Evolutionary conservation across 164 flowering plant species (phyloP).

Genomic region (Annona cherimola): DNA sequence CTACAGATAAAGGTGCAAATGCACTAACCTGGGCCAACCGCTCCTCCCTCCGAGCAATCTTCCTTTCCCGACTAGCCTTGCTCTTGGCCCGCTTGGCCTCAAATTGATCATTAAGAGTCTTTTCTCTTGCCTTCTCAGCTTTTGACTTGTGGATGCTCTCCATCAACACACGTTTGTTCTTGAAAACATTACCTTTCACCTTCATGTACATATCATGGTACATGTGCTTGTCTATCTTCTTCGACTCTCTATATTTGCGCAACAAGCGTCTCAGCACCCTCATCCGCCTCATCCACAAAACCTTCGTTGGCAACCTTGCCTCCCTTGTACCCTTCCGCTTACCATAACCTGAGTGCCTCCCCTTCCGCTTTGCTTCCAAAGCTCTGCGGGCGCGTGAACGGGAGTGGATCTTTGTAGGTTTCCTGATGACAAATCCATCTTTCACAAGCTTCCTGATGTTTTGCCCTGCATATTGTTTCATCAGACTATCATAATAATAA

Average conservation of each 20-base stretch:
- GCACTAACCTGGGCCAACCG: conserved; percentile 34
- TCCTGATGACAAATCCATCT: conserved; percentile 32
- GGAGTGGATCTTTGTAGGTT: conserved; percentile 31
- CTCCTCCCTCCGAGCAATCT: conserved; percentile 46
- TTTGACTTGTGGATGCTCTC: conserved; percentile 33
- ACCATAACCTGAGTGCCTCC: conserved; percentile 32
- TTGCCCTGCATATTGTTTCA: conserved; percentile 12
- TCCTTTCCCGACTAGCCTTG: conserved; percentile 19
- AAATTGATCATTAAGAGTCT: conserved; percentile 20
- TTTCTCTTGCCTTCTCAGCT: conserved; percentile 28
- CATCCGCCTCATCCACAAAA: conserved; percentile 35
- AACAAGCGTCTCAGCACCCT: conserved; percentile 30
- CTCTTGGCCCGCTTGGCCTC: conserved; percentile 23
- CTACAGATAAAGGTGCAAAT: background rate
- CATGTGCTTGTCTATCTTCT: conserved; percentile 30
- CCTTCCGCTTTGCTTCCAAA: conserved; percentile 28
- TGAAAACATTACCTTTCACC: conserved; percentile 37
- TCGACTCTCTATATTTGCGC: conserved; percentile 22
- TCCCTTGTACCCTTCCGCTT: conserved; percentile 35
- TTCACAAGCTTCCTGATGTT: conserved; percentile 34
- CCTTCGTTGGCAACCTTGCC: conserved; percentile 31
- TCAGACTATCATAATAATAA: no score
- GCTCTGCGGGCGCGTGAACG: conserved; percentile 26
- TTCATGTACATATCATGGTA: conserved; percentile 34
- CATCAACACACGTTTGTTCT: conserved; percentile 33